Base-by-base conservation (phyloP, 2,329 filamentous ascomycete genomes). In the Hymenoscyphus infarciens region DNA sequence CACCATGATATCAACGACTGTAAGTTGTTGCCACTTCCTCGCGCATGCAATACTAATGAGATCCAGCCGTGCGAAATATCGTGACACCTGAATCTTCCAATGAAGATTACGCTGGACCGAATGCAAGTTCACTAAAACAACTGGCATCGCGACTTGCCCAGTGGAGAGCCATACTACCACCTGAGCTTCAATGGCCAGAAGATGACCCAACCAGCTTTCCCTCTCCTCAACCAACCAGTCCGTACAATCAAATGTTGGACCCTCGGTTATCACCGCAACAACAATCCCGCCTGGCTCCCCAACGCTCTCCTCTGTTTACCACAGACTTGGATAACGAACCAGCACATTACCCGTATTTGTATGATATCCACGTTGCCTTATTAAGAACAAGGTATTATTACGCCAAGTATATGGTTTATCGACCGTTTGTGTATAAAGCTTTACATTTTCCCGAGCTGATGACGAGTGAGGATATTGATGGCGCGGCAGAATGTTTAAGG, bases 311-410 rank as follows among this genome's bases (percentile, higher is more conserved):
- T 8, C 76, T 82, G 61, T 84, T 83, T 70, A 77, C 77, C 7
- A 71, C 77, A 10, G 78, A 83, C 66, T 74, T 83, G 60, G 77
- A 79, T 61, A 69, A 68, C 1, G 73, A 78, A 3, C 79, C 79
- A 1, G 72, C 74, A 10, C 76, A 75, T 25, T 84, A 84, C 69
- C 77, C 77, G 15, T 84, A 81, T 69, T 79, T 79, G 16, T 77
- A 83, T 63, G 83, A 86, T 68, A 76, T 87, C 38, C 82, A 86
- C 63, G 79, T 82, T 7, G 84, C 84, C 1, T 73, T 84, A 11
- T 76, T 87, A 8, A 80, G 84, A 55, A 84, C 83, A 5, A 78
- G 82, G 56, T 87, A 84, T 71, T 85, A 84, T 71, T 84, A 85
- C 67, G 79, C 80, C 25, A 83, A 83, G 61, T 83, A 82, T 69